phyloP scores from a whole-genome alignment of 2,329 filamentous ascomycete species.

The Alternaria hordeiaustralica region DNA sequence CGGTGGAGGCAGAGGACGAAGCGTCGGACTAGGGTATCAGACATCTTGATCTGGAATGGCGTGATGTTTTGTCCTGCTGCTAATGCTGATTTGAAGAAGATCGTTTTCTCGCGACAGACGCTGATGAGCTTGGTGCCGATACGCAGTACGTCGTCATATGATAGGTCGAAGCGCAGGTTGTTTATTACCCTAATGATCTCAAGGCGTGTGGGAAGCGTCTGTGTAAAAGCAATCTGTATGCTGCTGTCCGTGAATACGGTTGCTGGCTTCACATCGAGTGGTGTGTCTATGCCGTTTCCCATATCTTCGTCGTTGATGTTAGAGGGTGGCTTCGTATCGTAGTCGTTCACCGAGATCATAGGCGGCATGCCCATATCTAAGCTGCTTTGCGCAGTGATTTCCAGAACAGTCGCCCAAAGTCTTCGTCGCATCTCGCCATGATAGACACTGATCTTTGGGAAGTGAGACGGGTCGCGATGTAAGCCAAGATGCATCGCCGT shows the following conservation, averaged over 20 bases:
- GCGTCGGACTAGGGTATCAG: conserved; percentile 61
- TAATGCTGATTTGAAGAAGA: conserved; percentile 23
- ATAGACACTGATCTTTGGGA: conserved; percentile 45
- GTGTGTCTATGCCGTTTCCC: conserved; percentile 28
- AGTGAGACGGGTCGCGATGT: conserved; percentile 48
- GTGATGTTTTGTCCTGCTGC: conserved; percentile 10
- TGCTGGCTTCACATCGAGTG: conserved; percentile 27
- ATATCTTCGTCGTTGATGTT: conserved; percentile 53
- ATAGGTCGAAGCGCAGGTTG: conserved; percentile 35
- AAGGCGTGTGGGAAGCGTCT: conserved; percentile 46
- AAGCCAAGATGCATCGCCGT: conserved; percentile 51
- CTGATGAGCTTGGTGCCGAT: conserved; percentile 36
- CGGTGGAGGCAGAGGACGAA: conserved; percentile 64
- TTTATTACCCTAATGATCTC: conserved; percentile 45
- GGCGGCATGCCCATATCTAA: conserved; percentile 48
- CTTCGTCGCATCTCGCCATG: conserved; percentile 49
- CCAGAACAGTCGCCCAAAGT: conserved; percentile 42
- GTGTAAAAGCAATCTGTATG: conserved; percentile 44
- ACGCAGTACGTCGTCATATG: conserved; percentile 38
- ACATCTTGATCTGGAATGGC: conserved; percentile 55
- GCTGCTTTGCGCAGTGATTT: conserved; percentile 47
- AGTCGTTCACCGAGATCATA: conserved; percentile 46
- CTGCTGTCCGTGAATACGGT: conserved; percentile 45
- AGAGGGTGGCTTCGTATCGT: conserved; percentile 45
- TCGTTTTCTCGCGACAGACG: conserved; percentile 25